Base-by-base conservation (phyloP, 2,329 filamentous ascomycete genomes). In the Arthroderma uncinatum region DNA sequence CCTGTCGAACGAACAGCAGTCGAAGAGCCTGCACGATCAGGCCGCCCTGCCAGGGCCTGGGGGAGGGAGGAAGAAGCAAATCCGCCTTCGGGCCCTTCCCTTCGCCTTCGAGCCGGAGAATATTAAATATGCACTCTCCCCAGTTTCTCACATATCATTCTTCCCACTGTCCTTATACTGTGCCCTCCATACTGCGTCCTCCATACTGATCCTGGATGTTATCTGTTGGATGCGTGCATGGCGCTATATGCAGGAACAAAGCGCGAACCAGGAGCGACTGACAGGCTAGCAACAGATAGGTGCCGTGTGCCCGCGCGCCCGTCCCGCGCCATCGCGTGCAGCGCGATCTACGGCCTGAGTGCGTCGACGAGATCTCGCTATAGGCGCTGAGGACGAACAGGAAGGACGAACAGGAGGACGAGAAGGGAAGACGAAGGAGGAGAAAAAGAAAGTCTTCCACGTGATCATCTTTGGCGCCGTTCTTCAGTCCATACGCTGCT, bases 221-320 rank as follows among this genome's bases (percentile, higher is more conserved):
- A 6, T 12, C 10, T 47, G 40, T 47, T 47, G 40, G 40, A 21
- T 47, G 40, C 40, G 21, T 28, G 40, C 40, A 47, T 47, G 40
- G 40, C 40, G 40, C 21, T 47, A 23, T 47, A 47, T 47, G 40
- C 40, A 47, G 40, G 40, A 47, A 47, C 40, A 47, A 47, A 47
- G 40, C 40, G 40, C 40, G 40, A 47, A 47, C 40, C 21, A 25
- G 25, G 40, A 19, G 40, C 40, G 40, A 47, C 40, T 47, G 40
- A 14, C 19, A 47, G 40, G 40, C 19, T 23, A 47, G 21, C 19
- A 47, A 47, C 40, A 47, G 25, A 47, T 19, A 47, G 9, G 40
- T 25, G 4, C 40, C 16, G 16, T 23, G 2, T 12, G 23, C 25
- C 40, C 40, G 10, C n/a, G 40, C 21, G 40, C 23, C 40, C 40